Percentiles rank a stretch among this genome's conserved stretches.
phyloP scores from a whole-genome alignment of 73 alveolate genomes.

The Breviolum minutum region DNA sequence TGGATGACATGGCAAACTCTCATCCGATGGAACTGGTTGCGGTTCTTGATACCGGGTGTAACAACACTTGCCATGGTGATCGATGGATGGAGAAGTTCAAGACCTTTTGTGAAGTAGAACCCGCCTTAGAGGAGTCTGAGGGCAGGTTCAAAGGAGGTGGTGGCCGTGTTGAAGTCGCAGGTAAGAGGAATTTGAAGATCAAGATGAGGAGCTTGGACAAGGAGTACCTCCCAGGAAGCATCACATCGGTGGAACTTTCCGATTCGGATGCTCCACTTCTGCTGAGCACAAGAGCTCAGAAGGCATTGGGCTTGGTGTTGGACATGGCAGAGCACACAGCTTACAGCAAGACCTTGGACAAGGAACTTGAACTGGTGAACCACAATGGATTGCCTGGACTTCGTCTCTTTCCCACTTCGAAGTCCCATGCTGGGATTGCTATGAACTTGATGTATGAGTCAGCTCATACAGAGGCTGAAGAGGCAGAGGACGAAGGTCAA shows the following conservation, averaged over 20 bases:
- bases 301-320: background rate
- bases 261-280: background rate
- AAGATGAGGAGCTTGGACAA: background rate
- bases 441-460: background rate
- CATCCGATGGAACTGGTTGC: background rate
- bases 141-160: background rate
- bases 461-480: background rate
- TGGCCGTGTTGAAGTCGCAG: background rate
- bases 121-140: background rate
- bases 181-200: background rate
- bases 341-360: background rate
- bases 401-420: background rate
- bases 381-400: conserved; percentile 19
- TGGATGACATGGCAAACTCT: too few species aligned
- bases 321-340: background rate
- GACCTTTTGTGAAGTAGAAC: background rate
- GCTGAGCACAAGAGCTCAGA: conserved; percentile 28
- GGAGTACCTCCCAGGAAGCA: background rate
- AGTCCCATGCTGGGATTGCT: background rate
- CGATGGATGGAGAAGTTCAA: background rate
- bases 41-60: conserved; percentile 31
- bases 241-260: background rate
- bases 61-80: conserved; percentile 36
- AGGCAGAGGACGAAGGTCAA: background rate
- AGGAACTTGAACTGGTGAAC: background rate